These are phyloP conservation scores for Discostella pseudostelligera DNA, from an alignment of 108 stramenopile species.

Conservation along the genomic window DNA sequence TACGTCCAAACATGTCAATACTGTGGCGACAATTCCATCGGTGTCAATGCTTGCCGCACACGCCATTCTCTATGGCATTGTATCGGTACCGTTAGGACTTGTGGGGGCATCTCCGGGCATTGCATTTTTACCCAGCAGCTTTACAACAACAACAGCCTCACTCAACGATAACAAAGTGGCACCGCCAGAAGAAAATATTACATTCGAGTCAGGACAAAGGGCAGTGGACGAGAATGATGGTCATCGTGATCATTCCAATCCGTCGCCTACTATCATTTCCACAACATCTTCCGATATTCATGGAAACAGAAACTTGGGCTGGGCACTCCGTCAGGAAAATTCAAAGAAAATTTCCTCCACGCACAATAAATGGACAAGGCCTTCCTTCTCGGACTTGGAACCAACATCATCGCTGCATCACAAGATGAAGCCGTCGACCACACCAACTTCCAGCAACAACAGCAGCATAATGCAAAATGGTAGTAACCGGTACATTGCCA, in stretches of 20 bases:
- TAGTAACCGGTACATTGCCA: slow-evolving; percentile 15
- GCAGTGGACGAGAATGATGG: not conserved
- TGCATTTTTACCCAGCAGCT: slow-evolving; percentile 9
- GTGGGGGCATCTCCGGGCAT: slow-evolving; percentile 25
- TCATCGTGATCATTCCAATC: not conserved
- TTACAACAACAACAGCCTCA: not conserved
- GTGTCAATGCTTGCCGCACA: slow-evolving; percentile 36
- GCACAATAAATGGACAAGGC: not conserved
- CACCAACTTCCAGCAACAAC: not conserved
- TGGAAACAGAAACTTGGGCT: slow-evolving; percentile 17
- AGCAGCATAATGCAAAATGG: not conserved
- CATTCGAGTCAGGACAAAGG: not conserved
- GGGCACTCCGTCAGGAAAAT: slow-evolving; percentile 24
- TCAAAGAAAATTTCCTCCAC: slow-evolving; percentile 18
- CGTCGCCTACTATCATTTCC: not conserved
- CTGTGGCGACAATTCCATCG: slow-evolving; percentile 27
- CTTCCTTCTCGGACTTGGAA: no score
- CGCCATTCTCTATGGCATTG: slow-evolving; percentile 25
- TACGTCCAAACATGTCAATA: slow-evolving; percentile 1
- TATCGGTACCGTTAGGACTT: slow-evolving; percentile 22
- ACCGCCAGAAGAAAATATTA: not conserved
- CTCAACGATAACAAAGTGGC: not conserved
- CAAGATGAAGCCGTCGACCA: not conserved
- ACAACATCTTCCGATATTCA: not conserved
- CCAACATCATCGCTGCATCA: not conserved